Conservation (phyloP, 495 filamentous ascomycete species). For the Penicillium angulare region DNA sequence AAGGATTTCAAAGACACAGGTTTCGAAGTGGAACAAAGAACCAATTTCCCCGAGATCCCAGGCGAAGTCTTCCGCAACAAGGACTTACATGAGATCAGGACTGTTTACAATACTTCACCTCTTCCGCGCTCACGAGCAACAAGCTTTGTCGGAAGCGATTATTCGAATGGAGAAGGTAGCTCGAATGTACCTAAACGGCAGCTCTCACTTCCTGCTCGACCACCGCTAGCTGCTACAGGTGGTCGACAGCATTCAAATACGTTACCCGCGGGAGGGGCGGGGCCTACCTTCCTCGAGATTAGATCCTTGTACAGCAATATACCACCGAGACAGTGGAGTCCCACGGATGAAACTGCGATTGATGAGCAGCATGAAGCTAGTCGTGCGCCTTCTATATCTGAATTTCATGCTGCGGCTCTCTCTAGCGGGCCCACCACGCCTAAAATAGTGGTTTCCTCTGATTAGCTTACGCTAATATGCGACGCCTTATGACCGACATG, state of each 20-base stretch:
- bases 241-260: slow-evolving; percentile 13
- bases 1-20: slow-evolving; percentile 44
- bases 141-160: slow-evolving; percentile 19
- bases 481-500: no score
- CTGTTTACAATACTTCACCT: slow-evolving; percentile 34
- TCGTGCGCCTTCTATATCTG: not conserved
- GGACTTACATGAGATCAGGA: slow-evolving; percentile 32
- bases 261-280: slow-evolving; percentile 2
- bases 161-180: slow-evolving; percentile 19
- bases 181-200: slow-evolving; percentile 4
- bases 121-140: slow-evolving; percentile 22
- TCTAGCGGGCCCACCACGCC: not conserved
- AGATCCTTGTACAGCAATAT: not conserved
- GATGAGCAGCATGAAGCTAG: not conserved
- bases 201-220: slow-evolving; percentile 6
- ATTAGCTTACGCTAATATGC: no score
- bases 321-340: not conserved
- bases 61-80: slow-evolving; percentile 46
- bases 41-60: slow-evolving; percentile 49
- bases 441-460: not conserved
- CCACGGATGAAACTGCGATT: not conserved
- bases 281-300: not conserved
- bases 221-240: not conserved
- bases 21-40: slow-evolving; percentile 41
- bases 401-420: not conserved